Evolutionary conservation across 139 green algal species (phyloP).

Genomic region (Deuterostichococcus epilithicus): DNA sequence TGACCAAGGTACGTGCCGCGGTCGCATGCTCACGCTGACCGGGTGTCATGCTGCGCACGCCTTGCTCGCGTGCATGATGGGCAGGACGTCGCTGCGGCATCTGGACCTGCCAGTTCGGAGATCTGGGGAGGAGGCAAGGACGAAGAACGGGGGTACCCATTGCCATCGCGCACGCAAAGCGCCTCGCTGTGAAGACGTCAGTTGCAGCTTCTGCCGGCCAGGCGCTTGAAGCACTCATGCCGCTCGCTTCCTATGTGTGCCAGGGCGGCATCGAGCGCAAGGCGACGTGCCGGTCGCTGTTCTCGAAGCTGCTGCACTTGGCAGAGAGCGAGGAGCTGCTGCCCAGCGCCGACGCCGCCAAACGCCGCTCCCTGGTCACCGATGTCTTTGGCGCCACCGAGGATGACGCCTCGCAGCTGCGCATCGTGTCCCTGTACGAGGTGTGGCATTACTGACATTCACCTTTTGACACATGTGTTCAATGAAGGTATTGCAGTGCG

Average conservation of each 20-base stretch:
- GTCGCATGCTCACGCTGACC: too few relatives aligned
- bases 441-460: background rate
- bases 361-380: constrained; percentile 47
- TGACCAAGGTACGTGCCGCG: constrained; percentile 29
- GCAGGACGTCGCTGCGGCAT: too few relatives aligned
- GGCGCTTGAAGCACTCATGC: constrained; percentile 17
- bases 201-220: constrained; percentile 1
- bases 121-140: background rate
- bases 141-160: background rate
- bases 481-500: too few relatives aligned
- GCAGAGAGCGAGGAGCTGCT: constrained; percentile 74
- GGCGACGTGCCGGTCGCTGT: constrained; percentile 73
- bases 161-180: too few relatives aligned
- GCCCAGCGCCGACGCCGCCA: constrained; percentile 36
- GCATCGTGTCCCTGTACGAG: constrained; percentile 50
- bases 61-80: too few relatives aligned
- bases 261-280: constrained; percentile 75
- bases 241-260: background rate
- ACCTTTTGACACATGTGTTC: constrained; percentile 69
- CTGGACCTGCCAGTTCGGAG: constrained; percentile 11
- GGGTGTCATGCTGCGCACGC: too few relatives aligned
- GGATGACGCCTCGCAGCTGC: constrained; percentile 57
- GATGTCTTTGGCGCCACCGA: constrained; percentile 83
- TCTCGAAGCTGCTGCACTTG: constrained; percentile 93
- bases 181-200: too few relatives aligned